These are phyloP conservation scores for Citrus hindsii DNA, from an alignment of 345 rosid genomes.

Conservation along the genomic window DNA sequence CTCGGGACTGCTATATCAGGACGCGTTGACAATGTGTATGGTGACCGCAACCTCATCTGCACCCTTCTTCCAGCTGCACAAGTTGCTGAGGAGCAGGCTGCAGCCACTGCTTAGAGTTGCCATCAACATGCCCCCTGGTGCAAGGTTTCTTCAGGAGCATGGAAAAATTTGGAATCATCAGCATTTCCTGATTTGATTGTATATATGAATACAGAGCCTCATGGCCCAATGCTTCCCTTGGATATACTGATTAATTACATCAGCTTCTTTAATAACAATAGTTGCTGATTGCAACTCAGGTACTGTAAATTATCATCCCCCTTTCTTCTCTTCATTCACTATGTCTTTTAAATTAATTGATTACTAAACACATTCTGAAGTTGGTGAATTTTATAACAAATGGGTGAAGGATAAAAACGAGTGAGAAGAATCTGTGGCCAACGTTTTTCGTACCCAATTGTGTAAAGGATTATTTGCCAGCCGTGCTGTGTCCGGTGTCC, in stretches of 20 bases:
- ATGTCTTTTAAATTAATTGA: background rate
- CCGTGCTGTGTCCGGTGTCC: background rate
- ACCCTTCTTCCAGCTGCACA: conserved; percentile 75
- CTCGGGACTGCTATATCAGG: conserved; percentile 36
- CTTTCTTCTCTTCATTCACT: background rate
- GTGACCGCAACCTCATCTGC: conserved; percentile 93
- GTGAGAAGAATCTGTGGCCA: background rate
- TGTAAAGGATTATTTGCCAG: conserved; percentile 7
- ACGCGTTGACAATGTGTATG: conserved; percentile 95
- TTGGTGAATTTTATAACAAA: background rate
- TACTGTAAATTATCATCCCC: background rate
- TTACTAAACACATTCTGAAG: too few relatives aligned
- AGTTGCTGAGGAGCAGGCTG: conserved; percentile 70
- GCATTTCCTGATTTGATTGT: conserved; percentile 19
- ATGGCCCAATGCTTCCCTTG: conserved; percentile 16
- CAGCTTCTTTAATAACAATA: conserved; percentile 15
- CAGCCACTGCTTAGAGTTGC: conserved; percentile 61
- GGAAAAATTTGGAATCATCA: background rate
- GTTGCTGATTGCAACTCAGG: conserved; percentile 18
- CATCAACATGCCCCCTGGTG: conserved; percentile 1
- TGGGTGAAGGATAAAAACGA: background rate
- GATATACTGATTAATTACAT: conserved; percentile 18
- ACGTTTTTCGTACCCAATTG: background rate
- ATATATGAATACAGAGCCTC: conserved; percentile 23
- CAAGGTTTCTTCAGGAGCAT: conserved; percentile 7